A percentile compares a stretch with the other conserved stretches of the same genome.
phyloP scores from a whole-genome alignment of 75 land plant genomes.

The Cryptomeria japonica region DNA sequence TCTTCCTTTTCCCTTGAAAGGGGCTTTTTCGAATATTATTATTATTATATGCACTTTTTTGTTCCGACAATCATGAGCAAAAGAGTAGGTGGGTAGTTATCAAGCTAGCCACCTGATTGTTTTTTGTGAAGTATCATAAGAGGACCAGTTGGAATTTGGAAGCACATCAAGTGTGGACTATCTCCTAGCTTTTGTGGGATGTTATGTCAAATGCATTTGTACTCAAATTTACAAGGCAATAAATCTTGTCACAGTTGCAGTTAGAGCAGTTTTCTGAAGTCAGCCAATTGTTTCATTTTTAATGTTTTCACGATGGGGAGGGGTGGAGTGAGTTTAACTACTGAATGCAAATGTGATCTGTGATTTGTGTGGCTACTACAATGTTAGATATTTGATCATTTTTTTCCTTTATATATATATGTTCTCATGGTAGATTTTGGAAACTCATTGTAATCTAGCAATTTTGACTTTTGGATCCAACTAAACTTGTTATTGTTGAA shows the following conservation, averaged over 20 bases:
- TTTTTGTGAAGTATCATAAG: background rate
- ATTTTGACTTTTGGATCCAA: background rate
- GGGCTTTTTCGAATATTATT: too few relatives aligned
- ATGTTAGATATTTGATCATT: background rate
- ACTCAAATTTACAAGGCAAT: background rate
- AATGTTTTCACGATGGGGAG: background rate
- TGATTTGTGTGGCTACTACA: background rate
- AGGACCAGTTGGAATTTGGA: background rate
- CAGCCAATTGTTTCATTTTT: background rate
- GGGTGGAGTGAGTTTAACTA: background rate
- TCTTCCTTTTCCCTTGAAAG: too few relatives aligned
- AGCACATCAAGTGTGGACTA: background rate
- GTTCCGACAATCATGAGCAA: too few relatives aligned
- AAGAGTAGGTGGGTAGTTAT: background rate
- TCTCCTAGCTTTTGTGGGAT: background rate
- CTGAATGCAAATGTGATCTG: background rate
- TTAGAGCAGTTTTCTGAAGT: background rate
- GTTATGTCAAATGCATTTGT: background rate
- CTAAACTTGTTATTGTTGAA: background rate
- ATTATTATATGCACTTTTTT: too few relatives aligned
- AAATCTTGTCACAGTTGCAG: background rate
- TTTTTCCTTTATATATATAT: background rate
- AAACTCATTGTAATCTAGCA: background rate
- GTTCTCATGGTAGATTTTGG: background rate
- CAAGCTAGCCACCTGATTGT: background rate